Base-by-base conservation (phyloP, 129 eudicot species). In the Saussurea involucrata region DNA sequence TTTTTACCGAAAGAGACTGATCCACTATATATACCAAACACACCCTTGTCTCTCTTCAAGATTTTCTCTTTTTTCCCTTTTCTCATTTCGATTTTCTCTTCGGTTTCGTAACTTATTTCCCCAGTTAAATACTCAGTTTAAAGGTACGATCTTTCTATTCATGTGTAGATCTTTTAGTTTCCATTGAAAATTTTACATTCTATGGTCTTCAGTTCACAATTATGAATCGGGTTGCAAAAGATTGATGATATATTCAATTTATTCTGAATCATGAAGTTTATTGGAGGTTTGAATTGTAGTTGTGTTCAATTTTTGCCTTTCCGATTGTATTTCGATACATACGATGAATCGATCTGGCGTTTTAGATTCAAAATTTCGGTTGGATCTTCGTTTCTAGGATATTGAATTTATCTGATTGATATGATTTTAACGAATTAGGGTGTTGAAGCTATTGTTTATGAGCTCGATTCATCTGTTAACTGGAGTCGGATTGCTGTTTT, bases 1-100 rank as follows among this genome's bases (percentile, higher is more conserved):
- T 60, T 78, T 78, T 33, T 18, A 0, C 42, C 32, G 24, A 58
- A 69, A 69, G 11, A 69, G 17, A 60, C 71, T 2, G 5, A 24
- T 37, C 75, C 61, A 69, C 70, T 69, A 69, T 78, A 78, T 33
- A 58, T n/a, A 34, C 76, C 63, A 78, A 53, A 78, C 76, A 69
- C 37, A 9, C 74, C 67, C 57, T 24, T 77, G 2, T 33, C 37
- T 28, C 12, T 55, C 21, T 55, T 68, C 60, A 32, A 68, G 1
- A 22, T 53, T 77, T 77, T 77, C 74, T 76, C 69, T 36, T 57
- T 69, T 69, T 17, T 53, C 1, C 53, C 21, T 76, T 49, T 31
- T 27, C 27, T 22, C 61, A 9, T 24, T 69, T 17, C n/a, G 18
- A 8, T 13, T 69, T 77, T 78, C 76, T 44, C 69, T 24, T 69